Conservation (phyloP, 2,329 filamentous ascomycete genomes). For the Phaeosphaeriaceae sp. region DNA sequence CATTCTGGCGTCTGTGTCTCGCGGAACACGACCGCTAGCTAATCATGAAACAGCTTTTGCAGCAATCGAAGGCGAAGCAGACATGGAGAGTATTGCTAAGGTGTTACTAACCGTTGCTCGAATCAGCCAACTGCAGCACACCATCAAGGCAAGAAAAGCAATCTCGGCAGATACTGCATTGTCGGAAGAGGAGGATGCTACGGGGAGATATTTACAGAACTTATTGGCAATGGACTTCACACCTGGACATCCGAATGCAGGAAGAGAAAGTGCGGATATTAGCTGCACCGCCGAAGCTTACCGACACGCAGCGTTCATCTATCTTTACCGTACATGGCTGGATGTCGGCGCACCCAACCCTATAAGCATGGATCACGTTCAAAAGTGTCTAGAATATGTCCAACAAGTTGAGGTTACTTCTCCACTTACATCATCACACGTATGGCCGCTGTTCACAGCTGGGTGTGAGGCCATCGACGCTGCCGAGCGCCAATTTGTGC, state of each 20-base stretch:
- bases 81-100: constrained; percentile 32
- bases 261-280: constrained; percentile 17
- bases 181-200: constrained; percentile 24
- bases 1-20: constrained; percentile 39
- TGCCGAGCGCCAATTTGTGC: constrained; percentile 32
- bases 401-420: constrained; percentile 23
- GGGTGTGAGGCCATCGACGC: constrained; percentile 35
- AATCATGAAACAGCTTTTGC: constrained; percentile 27
- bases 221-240: constrained; percentile 25
- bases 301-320: constrained; percentile 43
- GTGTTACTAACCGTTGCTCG: constrained; percentile 34
- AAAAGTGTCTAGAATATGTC: constrained; percentile 29
- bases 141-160: constrained; percentile 20
- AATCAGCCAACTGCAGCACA: constrained; percentile 33
- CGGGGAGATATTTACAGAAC: constrained; percentile 22
- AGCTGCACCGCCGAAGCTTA: constrained; percentile 36
- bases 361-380: constrained; percentile 35
- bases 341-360: constrained; percentile 39
- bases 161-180: constrained; percentile 7
- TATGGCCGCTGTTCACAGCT: constrained; percentile 43
- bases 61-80: constrained; percentile 30
- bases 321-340: constrained; percentile 42
- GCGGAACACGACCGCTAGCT: constrained; percentile 30
- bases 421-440: constrained; percentile 33
- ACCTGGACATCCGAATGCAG: neutral